Evolutionary conservation across 139 green algal species (phyloP).

Genomic region (Micractinium conductrix): DNA sequence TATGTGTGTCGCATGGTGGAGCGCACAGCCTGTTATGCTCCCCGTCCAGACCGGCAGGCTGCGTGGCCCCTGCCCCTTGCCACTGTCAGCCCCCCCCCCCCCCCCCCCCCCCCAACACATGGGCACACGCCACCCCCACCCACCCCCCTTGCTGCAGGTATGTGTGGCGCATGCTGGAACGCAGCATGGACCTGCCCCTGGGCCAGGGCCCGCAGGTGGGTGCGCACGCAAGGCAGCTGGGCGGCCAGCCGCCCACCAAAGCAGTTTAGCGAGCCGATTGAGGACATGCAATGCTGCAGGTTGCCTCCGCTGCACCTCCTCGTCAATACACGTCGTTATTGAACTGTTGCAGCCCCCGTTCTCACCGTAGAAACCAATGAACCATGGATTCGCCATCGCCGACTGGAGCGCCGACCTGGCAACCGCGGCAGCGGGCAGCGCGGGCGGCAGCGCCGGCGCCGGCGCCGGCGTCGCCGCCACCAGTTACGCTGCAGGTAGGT

Average conservation of each 20-base stretch:
- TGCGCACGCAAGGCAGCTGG: too few species aligned
- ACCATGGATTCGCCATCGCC: constrained; percentile 61
- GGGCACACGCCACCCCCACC: too few species aligned
- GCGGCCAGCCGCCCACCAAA: too few species aligned
- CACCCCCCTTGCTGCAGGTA: constrained; percentile 47
- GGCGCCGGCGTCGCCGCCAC: neutral
- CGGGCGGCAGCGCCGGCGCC: neutral
- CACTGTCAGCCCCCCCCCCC: neutral
- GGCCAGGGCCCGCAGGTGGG: constrained; percentile 63
- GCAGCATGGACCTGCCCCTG: constrained; percentile 60
- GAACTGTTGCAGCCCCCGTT: too few species aligned
- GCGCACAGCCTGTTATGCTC: neutral
- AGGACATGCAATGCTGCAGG: neutral
- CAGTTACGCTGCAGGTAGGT: constrained; percentile 13
- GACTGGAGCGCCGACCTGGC: constrained; percentile 41
- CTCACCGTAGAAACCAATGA: constrained; percentile 78
- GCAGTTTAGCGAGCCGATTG: too few species aligned
- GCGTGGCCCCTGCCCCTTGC: too few species aligned
- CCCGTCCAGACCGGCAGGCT: too few species aligned
- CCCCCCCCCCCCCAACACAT: neutral
- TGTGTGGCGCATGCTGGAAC: constrained; percentile 67
- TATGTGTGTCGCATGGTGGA: too few species aligned
- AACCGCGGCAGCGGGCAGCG: neutral
- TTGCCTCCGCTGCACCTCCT: neutral
- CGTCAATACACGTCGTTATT: too few species aligned